Base-by-base conservation (phyloP, 2,329 filamentous ascomycete species). In the Fusarium compactum region DNA sequence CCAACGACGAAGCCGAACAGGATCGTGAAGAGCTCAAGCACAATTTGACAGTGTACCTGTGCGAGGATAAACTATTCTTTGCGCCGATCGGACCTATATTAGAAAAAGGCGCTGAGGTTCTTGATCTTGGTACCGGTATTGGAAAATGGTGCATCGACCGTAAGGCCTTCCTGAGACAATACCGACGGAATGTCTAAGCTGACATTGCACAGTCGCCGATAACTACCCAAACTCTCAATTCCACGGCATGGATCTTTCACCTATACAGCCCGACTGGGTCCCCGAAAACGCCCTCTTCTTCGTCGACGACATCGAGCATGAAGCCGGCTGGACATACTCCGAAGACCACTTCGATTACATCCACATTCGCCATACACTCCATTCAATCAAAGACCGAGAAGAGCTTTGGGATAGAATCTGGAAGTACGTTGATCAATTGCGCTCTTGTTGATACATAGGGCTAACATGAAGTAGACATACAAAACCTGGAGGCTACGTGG, bases 121-220 rank as follows among this genome's bases (percentile, higher is more conserved):
- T 86, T 24, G 85, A 87, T 65, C 69, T 87, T 22, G 85, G 84
- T 81, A 86, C 85, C 8, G 85, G 85, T 14, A 86, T 84, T 12
- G 85, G 85, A 4, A 82, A 82, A 62, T 87, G 85, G 85, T 82
- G 81, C 46, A 80, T 85, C 47, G 82, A 86, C 66, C 74, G 27
- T 29, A 29, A 29, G 27, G 27, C 27, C 27, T 29, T 29, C 10
- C 27, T 29, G 27, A 29, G 27, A 29, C 27, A 29, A 5, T 29
- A 29, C 27, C 27, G 27, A 29, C 27, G 27, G 27, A 29, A 29
- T 11, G 27, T 29, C 27, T 29, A 29, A n/a, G 20, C 73, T 76
- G 25, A 75, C 63, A 34, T 20, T 14, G 1, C 8, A 32, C 53
- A 86, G 84, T 86, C 66, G 85, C 82, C 57, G 84, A 87, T 57